Conservation (phyloP, 2,329 filamentous ascomycete species). For the Penicillium sp. region DNA sequence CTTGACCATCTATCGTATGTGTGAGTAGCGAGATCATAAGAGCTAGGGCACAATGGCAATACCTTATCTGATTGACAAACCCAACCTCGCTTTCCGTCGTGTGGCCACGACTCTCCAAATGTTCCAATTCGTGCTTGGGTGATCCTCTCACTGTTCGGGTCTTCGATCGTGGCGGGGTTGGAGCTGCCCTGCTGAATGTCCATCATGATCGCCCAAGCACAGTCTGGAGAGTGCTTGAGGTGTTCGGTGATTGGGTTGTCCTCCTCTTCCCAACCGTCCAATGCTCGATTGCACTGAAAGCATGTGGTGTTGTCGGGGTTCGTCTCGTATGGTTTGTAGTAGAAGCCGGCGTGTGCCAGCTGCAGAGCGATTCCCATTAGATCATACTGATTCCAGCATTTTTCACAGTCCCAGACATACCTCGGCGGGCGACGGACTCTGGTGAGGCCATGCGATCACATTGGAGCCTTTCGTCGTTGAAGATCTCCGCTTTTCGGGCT, state of each 20-base stretch:
- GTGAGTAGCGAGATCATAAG: conserved; percentile 19
- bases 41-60: conserved; percentile 33
- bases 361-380: conserved; percentile 45
- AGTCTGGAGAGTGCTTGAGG: conserved; percentile 78
- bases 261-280: conserved; percentile 90
- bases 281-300: conserved; percentile 80
- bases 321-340: conserved; percentile 75
- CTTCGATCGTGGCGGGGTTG: conserved; percentile 62
- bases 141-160: conserved; percentile 75
- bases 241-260: conserved; percentile 88
- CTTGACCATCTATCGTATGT: conserved; percentile 71
- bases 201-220: conserved; percentile 83
- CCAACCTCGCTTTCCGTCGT: conserved; percentile 87
- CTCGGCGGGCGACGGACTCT: conserved; percentile 67
- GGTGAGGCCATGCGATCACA: conserved; percentile 77
- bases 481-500: conserved; percentile 69
- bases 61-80: conserved; percentile 89
- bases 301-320: conserved; percentile 89
- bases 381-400: conserved; percentile 13
- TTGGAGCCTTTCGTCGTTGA: conserved; percentile 67
- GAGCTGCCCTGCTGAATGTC: conserved; percentile 58
- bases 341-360: conserved; percentile 92
- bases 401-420: conserved; percentile 51
- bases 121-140: conserved; percentile 79
- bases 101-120: conserved; percentile 85